Evolutionary conservation across 768 basidiomycete genomes (phyloP).

Genomic region (Agaricus subrufescens): DNA sequence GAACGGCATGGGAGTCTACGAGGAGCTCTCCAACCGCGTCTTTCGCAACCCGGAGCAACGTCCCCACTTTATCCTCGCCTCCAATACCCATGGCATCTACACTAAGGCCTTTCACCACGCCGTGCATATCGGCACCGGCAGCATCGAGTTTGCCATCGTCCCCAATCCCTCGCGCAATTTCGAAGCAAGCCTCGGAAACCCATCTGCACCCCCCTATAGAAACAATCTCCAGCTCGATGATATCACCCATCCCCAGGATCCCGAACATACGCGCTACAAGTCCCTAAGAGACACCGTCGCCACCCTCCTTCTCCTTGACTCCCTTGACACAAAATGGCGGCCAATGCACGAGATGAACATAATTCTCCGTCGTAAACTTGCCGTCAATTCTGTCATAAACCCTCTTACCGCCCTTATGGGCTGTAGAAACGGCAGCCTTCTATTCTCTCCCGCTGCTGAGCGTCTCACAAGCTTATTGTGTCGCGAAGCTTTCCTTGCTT

Average conservation of each 20-base stretch:
- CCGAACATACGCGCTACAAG: slow-evolving; percentile 40
- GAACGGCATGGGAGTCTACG: slow-evolving; percentile 93
- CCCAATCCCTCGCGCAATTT: slow-evolving; percentile 68
- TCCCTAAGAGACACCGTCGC: slow-evolving; percentile 67
- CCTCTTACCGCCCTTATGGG: slow-evolving; percentile 80
- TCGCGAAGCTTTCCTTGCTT: slow-evolving; percentile 64
- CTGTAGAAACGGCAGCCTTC: slow-evolving; percentile 75
- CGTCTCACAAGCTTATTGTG: slow-evolving; percentile 53
- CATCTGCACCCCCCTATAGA: slow-evolving; percentile 25
- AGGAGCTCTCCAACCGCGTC: slow-evolving; percentile 57
- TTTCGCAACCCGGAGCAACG: slow-evolving; percentile 72
- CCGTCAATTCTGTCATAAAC: slow-evolving; percentile 78
- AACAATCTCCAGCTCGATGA: slow-evolving; percentile 47
- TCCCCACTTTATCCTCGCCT: slow-evolving; percentile 82
- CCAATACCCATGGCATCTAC: slow-evolving; percentile 79
- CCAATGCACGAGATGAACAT: slow-evolving; percentile 64
- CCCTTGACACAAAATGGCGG: slow-evolving; percentile 58
- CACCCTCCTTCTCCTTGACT: slow-evolving; percentile 49
- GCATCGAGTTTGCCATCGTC: slow-evolving; percentile 74
- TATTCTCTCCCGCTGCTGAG: slow-evolving; percentile 37
- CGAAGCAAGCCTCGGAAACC: slow-evolving; percentile 46
- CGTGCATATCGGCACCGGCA: slow-evolving; percentile 67
- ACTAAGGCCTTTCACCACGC: slow-evolving; percentile 46
- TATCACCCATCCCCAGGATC: slow-evolving; percentile 39
- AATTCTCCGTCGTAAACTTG: slow-evolving; percentile 74